Evolutionary conservation across 257 asterid genomes (phyloP), one percentile per base, ranked within the genome.

Genomic region (Leonotis leonurus): DNA sequence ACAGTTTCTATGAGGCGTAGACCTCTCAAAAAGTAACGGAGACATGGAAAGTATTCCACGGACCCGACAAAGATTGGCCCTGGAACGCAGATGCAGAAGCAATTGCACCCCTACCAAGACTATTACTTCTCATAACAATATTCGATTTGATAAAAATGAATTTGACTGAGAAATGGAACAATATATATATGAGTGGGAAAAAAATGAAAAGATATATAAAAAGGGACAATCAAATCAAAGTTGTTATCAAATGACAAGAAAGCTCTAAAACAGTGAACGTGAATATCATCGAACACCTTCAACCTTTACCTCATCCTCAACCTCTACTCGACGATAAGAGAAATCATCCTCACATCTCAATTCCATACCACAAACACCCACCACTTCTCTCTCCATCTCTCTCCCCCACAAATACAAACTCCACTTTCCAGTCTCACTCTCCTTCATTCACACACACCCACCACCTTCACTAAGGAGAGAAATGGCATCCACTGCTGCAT

Each of bases 401-500:
- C 45, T 26, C 64, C 16, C 12, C 39, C 55, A 20, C 62, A 29
- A 39, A 35, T 13, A 41, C 33, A 14, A 26, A 13, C 40, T 22
- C 64, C 16, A 30, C 8, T 25, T 36, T 17, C 40, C 11, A 48
- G 21, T 55, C 61, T 17, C 26, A 32, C 26, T 8, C 43, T 29
- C n/a, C n/a, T n/a, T n/a, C n/a, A n/a, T n/a, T 12, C 58, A 60
- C 56, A 13, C n/a, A n/a, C n/a, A n/a, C n/a, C n/a, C 7, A 11
- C n/a, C 41, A 36, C 10, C 48, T 12, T 27, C 67, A 20, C 18
- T 32, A 13, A 39, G 21, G n/a, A n/a, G n/a, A n/a, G n/a, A n/a
- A 55, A 82, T 84, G 92, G 95, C 87, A 32, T 77, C 87, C 64
- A 75, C 92, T 16, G 81, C 86, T 9, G 86, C 92, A 32, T 82